phyloP scores from a whole-genome alignment of 176 grass and related monocot species.

The Oryza glumipatula region DNA sequence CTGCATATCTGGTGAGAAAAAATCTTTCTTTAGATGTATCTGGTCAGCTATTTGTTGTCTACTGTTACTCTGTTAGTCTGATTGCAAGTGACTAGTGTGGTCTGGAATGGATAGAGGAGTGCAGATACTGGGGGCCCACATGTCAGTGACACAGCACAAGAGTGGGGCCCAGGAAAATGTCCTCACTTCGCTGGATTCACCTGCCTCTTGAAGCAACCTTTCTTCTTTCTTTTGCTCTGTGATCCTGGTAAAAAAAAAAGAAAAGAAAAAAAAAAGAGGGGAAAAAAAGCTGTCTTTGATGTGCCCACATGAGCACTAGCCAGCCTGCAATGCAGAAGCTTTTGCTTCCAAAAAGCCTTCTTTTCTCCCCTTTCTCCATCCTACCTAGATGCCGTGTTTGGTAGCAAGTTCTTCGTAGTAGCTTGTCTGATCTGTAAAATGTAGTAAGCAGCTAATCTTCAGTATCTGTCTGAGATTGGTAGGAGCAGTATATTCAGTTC shows the following conservation, averaged over 20 bases:
- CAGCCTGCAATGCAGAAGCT: conserved; percentile 12
- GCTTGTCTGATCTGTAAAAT: conserved; percentile 14
- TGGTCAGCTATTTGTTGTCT: background rate
- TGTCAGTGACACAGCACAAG: background rate
- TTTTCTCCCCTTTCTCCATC: background rate
- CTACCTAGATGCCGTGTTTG: background rate
- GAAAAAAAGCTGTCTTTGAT: background rate
- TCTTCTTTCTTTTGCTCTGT: background rate
- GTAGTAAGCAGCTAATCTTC: conserved; percentile 13
- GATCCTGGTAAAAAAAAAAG: background rate
- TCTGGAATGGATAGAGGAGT: background rate
- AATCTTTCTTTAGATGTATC: too few relatives aligned
- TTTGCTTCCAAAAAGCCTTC: background rate
- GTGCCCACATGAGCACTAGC: conserved; percentile 14
- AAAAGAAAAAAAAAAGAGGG: background rate
- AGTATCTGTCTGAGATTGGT: background rate
- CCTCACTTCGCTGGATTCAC: conserved; percentile 1
- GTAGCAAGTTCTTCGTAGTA: background rate
- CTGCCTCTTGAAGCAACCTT: background rate
- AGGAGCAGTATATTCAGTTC: background rate
- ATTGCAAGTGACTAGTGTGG: background rate
- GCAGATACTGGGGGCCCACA: background rate
- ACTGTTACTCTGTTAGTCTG: background rate
- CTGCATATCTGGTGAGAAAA: background rate
- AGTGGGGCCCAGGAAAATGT: background rate